These are phyloP conservation scores for Helotiales sp. DNA, from an alignment of 2,329 filamentous ascomycete species.

Conservation along the genomic window DNA sequence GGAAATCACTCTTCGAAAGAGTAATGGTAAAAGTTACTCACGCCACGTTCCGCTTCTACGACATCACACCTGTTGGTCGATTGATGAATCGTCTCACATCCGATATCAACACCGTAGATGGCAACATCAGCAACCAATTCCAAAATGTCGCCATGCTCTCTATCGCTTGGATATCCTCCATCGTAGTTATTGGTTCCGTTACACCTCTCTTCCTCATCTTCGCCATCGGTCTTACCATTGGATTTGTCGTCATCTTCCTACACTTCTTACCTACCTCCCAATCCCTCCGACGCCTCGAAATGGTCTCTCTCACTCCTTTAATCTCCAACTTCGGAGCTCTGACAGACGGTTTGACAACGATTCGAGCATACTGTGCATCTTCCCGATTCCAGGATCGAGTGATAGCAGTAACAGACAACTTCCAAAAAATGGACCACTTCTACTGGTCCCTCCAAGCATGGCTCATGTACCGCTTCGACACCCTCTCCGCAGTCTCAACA, in stretches of 20 bases:
- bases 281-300: conserved; percentile 79
- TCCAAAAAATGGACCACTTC: conserved; percentile 95
- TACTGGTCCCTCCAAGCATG: conserved; percentile 89
- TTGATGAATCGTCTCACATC: conserved; percentile 91
- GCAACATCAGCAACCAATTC: conserved; percentile 76
- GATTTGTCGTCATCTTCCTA: conserved; percentile 73
- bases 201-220: conserved; percentile 77
- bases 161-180: conserved; percentile 70
- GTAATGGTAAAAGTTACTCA: conserved; percentile 73
- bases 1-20: conserved; percentile 70
- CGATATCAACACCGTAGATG: conserved; percentile 87
- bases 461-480: conserved; percentile 78
- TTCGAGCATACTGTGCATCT: conserved; percentile 80
- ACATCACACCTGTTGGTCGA: conserved; percentile 83
- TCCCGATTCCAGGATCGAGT: conserved; percentile 77
- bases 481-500: conserved; percentile 70
- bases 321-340: conserved; percentile 93
- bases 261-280: conserved; percentile 82
- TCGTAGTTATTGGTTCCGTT: conserved; percentile 76
- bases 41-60: conserved; percentile 87
- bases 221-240: conserved; percentile 63
- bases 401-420: conserved; percentile 78
- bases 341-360: conserved; percentile 81
- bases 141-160: conserved; percentile 68
- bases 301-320: conserved; percentile 83